Conservation (phyloP, 225 moss, liverwort and hornwort genomes). For the Takakia lepidozioides region DNA sequence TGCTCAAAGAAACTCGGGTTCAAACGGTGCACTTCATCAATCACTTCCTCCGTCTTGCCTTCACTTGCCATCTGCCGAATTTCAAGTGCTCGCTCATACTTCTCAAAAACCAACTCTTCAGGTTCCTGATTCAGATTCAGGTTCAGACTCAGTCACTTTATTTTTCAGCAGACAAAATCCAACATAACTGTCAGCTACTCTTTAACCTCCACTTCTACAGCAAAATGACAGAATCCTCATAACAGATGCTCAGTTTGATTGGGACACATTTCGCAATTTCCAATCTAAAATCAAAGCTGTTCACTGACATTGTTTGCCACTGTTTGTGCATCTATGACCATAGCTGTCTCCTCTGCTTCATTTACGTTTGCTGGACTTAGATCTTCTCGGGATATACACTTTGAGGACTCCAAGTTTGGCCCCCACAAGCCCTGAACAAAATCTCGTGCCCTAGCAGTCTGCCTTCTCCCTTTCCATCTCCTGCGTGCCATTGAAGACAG, state of each 20-base stretch:
- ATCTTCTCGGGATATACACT: conserved; percentile 12
- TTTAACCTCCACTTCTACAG: not conserved
- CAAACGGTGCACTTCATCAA: conserved; percentile 52
- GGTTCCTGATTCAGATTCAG: conserved; percentile 35
- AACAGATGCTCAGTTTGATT: too few relatives aligned
- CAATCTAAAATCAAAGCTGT: too few relatives aligned
- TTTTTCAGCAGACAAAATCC: too few relatives aligned
- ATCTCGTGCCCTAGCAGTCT: conserved; percentile 23
- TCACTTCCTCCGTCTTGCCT: conserved; percentile 58
- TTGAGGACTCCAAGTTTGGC: conserved; percentile 14
- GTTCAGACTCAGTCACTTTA: conserved; percentile 5
- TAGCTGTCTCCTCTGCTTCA: conserved; percentile 18
- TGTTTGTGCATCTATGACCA: conserved; percentile 23
- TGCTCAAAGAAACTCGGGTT: conserved; percentile 64
- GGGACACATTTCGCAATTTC: too few relatives aligned
- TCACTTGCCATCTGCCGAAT: conserved; percentile 66
- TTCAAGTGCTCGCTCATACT: conserved; percentile 50
- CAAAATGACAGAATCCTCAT: too few relatives aligned
- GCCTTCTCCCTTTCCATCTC: conserved; percentile 53
- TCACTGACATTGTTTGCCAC: too few relatives aligned
- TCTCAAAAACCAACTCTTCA: conserved; percentile 40
- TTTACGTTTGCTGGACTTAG: conserved; percentile 7
- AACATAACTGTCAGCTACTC: conserved; percentile 4
- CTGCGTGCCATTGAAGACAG: too few relatives aligned
- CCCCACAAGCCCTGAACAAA: conserved; percentile 26